Base-by-base conservation (phyloP, 257 asterid genomes). In the Salvia rosmarinus region DNA sequence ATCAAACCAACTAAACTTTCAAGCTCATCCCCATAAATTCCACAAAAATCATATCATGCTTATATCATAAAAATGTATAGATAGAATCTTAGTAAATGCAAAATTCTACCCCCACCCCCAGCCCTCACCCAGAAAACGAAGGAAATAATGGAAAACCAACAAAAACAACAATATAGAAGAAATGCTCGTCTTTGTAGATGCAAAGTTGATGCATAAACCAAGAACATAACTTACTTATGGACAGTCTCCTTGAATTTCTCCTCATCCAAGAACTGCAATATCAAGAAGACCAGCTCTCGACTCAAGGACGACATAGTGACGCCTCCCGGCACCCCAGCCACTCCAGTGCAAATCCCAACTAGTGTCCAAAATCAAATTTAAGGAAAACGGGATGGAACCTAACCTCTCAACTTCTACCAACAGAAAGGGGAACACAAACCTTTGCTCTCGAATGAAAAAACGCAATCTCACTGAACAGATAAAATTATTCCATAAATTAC, bases 221-320 rank as follows among this genome's bases (percentile, higher is more conserved):
- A 62, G 30, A 30, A 58, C 59, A 43, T 13, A 11, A 79, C 95
- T 80, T 84, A 94, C 98, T 89, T 94, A 79, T 93, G 98, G 32
- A 93, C 97, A 40, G 98, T 87, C 79, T 93, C 96, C 90, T 93
- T 93, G 90, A 90, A 94, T 81, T 94, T 94, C 88, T 94, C 98
- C 83, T 94, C 98, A 72, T 94, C 98, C 88, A 94, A 85, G 89
- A 90, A 94, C 89, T 94, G 97, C 59, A 94, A 86, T 67, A 94
- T 90, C 68, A 94, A 83, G 91, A 94, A 94, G 74, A 94, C 98
- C 79, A 94, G 95, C 82, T 94, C 98, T 79, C 98, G 86, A 86
- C 98, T 94, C 88, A 94, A 88, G 81, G 97, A 94, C 83, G 98
- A 89, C 98, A 90, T 94, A 72, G 96, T 86, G 83, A 85, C 95